Evolutionary conservation across 202 grass and related monocot species (phyloP), one percentile per base, ranked within the genome.

Genomic region (Panicum virgatum): DNA sequence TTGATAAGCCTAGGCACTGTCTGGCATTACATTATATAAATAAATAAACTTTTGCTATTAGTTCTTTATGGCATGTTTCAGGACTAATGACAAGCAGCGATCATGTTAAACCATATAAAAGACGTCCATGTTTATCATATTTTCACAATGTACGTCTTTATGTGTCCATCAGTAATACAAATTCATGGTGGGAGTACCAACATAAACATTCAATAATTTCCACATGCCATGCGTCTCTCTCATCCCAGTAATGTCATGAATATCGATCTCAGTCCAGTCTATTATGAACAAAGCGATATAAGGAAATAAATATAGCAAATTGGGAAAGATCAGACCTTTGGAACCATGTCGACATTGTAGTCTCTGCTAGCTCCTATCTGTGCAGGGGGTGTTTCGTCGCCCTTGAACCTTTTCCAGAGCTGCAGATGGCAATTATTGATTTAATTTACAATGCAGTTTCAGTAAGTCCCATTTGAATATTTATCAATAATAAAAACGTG

Each of bases 361-460:
- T 93, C 90, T 76, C 67, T 93, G 87, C 87, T 90, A 4, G 87
- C 65, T 2, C 90, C 87, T 46, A 90, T 52, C 36, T 84, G 66
- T 0, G 78, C 65, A 13, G 90, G 89, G 1, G 87, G 85, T 12
- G 83, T 81, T 20, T 78, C 75, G 26, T 92, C 84, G 26, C 90
- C 89, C 66, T 89, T 95, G 86, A 95, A 95, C 73, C 90, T 87
- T 82, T 92, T 92, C 92, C 92, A 95, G 5, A 95, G 78, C 92
- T 95, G 75, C 13, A 66, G 44, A 82, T 20, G 29, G 26, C 1
- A 80, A 11, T 30, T 29, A n/a, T n/a, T 47, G 16, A 59, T 66
- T 76, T 40, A 0, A 7, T 13, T 45, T 72, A 54, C 14, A 50
- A n/a, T 7, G 79, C 12, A 13, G 3, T 43, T 69, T 74, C 23